phyloP scores from a whole-genome alignment of 2,329 filamentous ascomycete genomes.

The Aspergillus sp. region DNA sequence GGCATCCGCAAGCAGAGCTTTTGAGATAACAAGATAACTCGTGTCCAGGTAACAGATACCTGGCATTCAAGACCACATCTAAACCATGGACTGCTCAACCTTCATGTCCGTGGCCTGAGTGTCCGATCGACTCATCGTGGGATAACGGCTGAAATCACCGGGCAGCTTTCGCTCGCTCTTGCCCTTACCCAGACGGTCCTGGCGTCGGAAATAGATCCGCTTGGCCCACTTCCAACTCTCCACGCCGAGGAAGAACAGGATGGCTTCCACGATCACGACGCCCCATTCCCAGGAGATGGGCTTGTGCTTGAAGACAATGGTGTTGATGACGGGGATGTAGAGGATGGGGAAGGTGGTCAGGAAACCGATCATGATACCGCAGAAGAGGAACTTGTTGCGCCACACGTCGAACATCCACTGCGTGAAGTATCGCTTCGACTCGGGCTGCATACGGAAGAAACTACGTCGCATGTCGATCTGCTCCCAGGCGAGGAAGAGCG shows the following conservation, averaged over 20 bases:
- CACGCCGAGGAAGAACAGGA: conserved; percentile 63
- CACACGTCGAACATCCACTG: conserved; percentile 69
- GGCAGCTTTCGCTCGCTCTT: conserved; percentile 4
- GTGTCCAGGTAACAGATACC: neutral
- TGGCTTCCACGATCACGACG: conserved; percentile 61
- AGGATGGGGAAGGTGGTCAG: conserved; percentile 59
- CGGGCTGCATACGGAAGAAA: conserved; percentile 73
- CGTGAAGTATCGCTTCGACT: conserved; percentile 59
- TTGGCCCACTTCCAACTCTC: conserved; percentile 70
- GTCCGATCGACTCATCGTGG: conserved; percentile 34
- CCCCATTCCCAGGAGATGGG: conserved; percentile 70
- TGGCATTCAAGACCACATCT: neutral
- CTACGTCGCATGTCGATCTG: conserved; percentile 70
- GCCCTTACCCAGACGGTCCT: conserved; percentile 9
- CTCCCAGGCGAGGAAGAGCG: conserved; percentile 76
- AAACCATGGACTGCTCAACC: conserved; percentile 30
- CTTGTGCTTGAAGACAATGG: conserved; percentile 64
- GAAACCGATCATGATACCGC: conserved; percentile 59
- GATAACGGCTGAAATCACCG: conserved; percentile 32
- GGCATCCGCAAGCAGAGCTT: neutral
- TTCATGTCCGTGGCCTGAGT: conserved; percentile 28
- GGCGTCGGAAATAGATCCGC: conserved; percentile 52
- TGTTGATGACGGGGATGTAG: conserved; percentile 69
- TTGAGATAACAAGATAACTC: neutral
- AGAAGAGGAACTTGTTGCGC: conserved; percentile 72